These are phyloP conservation scores for Colletotrichum sp. DNA, from an alignment of 2,329 filamentous ascomycete genomes.

Conservation along the genomic window DNA sequence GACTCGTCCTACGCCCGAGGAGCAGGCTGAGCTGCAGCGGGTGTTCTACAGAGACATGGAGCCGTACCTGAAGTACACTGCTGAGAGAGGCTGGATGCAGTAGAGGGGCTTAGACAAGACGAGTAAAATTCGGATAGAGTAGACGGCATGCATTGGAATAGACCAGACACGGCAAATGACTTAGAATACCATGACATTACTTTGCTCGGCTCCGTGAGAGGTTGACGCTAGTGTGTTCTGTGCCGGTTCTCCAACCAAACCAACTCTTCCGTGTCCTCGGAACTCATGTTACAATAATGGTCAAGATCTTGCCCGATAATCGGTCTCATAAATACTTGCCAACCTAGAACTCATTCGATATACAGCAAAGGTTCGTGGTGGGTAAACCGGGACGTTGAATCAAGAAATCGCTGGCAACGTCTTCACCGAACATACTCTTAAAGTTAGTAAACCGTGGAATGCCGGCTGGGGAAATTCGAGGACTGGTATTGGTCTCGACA, in stretches of 20 bases:
- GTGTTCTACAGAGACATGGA: slow-evolving; percentile 40
- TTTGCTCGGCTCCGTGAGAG: background rate
- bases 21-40: slow-evolving; percentile 50
- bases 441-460: too few relatives aligned
- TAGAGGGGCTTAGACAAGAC: background rate
- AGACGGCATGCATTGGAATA: background rate
- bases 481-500: slow-evolving; percentile 17
- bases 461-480: background rate
- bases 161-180: background rate
- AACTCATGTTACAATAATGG: background rate
- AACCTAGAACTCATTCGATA: too few relatives aligned
- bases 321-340: background rate
- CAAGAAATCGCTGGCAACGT: too few relatives aligned
- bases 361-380: too few relatives aligned
- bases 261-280: background rate
- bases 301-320: background rate
- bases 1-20: slow-evolving; percentile 46
- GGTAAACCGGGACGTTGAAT: too few relatives aligned
- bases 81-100: slow-evolving; percentile 18
- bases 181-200: background rate
- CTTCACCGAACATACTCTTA: too few relatives aligned
- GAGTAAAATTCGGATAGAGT: background rate
- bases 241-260: background rate
- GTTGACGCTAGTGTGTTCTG: background rate
- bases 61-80: slow-evolving; percentile 40